Evolutionary conservation across 768 basidiomycete species (phyloP), one percentile per base, ranked within the genome.

Genomic region (Suillus tomentosus): DNA sequence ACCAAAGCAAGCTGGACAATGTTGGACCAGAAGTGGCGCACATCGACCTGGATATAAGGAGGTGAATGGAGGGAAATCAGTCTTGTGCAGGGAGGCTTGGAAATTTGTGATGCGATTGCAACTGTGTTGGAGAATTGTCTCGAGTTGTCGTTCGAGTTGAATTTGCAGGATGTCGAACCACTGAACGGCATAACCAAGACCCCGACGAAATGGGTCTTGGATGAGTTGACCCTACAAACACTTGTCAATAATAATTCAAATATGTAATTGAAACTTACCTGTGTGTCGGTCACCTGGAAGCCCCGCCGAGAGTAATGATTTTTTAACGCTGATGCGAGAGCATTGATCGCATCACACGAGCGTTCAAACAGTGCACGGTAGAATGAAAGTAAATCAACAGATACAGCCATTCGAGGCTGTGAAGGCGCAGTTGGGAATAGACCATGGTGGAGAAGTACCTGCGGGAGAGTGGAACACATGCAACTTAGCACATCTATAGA

Each of bases 341-440:
- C 17, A 58, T 76, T 54, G 64, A 68, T 65, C 60, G 61, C 27
- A 60, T 81, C 74, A 27, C 77, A 79, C 0, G 78, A 78, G 0
- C 69, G 65, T 61, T 80, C 74, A 57, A 80, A 81, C 2, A 79
- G 62, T 2, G 73, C 70, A 0, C 59, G 62, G 61, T 78, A 79
- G 63, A 79, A 78, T 2, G 74, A 65, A 73, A 31, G 27, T 31
- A 31, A 31, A 31, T 31, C 27, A 31, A 31, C 27, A 31, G 27
- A 31, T 31, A 31, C 66, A 0, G 67, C 67, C 45, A 69, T 64
- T 1, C 61, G 60, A 0, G 72, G 68, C 36, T 68, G 64, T 11
- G 65, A 58, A 9, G 45, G 78, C 61, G 45, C 72, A 13, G 34
- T 74, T 1, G 77, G 79, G 55, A 80, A 81, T 7, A 79, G 64